Base-by-base conservation (phyloP, 1,284 basidiomycete genomes). In the Tylopilus orsonianus region DNA sequence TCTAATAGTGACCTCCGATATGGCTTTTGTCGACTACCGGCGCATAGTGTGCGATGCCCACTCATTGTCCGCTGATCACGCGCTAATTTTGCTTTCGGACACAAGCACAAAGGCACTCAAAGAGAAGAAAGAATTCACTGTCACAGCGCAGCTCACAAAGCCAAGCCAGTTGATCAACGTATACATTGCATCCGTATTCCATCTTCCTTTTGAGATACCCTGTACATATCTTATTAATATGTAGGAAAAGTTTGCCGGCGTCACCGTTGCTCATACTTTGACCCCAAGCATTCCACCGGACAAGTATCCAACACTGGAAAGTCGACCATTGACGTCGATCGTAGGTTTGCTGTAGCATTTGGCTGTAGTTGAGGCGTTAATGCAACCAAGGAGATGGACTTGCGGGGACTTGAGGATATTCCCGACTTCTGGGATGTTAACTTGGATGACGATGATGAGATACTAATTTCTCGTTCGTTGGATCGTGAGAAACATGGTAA, bases 151-250 rank as follows among this genome's bases (percentile, higher is more conserved):
- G 44, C 68, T 92, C 20, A 78, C 72, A 9, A 88, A 83, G 59
- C 89, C 89, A 5, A 90, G 88, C 57, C 88, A 90, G 66, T 71
- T 71, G n/a, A 68, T 90, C 12, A 60, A 70, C 6, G 79, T 86
- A 26, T 73, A 78, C 26, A 77, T 90, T 8, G 73, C 82, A 55
- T 83, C 87, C 29, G 89, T 90, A 65, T 58, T 27, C 8, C 27
- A 26, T 8, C 13, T 29, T 37, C 22, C 29, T 6, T 34, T 23
- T 33, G 10, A 10, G 7, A 10, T 49, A 34, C 8, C 8, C 29
- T 37, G 20, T 14, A 24, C 34, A 18, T 19, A 20, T 5, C 53
- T 64, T 9, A 58, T 30, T 18, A n/a, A 20, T n/a, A 26, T 42
- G 7, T 46, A 91, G 88, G 87, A 90, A 68, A 75, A 70, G 23